These are phyloP conservation scores for Backusella tarrabulga DNA, from an alignment of 192 early-diverging fungal species.

Conservation along the genomic window DNA sequence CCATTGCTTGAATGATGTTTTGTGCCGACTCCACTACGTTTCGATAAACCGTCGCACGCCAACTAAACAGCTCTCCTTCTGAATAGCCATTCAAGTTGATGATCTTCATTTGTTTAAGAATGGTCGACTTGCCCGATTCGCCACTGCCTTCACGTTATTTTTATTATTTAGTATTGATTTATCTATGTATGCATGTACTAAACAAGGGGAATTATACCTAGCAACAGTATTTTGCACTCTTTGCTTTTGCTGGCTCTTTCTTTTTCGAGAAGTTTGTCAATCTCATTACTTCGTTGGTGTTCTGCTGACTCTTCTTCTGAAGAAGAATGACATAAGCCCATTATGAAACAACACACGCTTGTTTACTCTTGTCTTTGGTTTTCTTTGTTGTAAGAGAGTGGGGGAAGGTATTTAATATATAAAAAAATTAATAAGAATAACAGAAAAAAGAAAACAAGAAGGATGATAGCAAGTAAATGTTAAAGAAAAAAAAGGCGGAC, in stretches of 20 bases:
- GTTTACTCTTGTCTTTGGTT: background rate
- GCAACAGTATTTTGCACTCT: conserved; percentile 73
- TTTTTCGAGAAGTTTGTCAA: conserved; percentile 64
- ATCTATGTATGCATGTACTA: background rate
- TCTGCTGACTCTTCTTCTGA: conserved; percentile 50
- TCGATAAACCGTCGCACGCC: conserved; percentile 77
- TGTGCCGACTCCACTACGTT: conserved; percentile 87
- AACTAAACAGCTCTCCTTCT: conserved; percentile 70
- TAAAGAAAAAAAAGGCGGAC: background rate
- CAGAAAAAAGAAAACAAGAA: background rate
- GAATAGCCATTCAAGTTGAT: conserved; percentile 92
- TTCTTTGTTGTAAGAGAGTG: background rate
- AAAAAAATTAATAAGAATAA: background rate
- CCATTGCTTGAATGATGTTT: conserved; percentile 49
- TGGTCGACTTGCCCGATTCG: conserved; percentile 95
- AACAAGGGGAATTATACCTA: conserved; percentile 47
- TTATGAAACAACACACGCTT: conserved; percentile 18
- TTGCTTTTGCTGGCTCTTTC: conserved; percentile 57
- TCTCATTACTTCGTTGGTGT: conserved; percentile 50
- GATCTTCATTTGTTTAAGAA: conserved; percentile 97
- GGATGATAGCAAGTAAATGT: too few species aligned
- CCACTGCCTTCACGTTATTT: conserved; percentile 63
- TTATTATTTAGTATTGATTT: background rate
- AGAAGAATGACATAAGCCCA: conserved; percentile 66
- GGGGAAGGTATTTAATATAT: background rate